Base-by-base conservation (phyloP, 1,284 basidiomycete genomes). In the Kalmanozyma brasiliensis region DNA sequence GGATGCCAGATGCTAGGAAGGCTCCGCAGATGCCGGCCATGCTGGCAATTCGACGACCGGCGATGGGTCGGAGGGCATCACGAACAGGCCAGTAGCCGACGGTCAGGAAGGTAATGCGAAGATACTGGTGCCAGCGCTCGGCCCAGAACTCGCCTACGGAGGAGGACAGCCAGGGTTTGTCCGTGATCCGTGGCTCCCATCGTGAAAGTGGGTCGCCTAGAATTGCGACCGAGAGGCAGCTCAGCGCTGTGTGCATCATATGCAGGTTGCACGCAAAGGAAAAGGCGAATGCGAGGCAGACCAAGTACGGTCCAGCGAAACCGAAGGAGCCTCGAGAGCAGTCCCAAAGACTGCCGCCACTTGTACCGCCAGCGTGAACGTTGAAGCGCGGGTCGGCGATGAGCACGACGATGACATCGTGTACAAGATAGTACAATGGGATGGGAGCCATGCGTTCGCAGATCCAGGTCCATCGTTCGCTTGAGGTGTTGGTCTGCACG, bases 41-140 rank as follows among this genome's bases (percentile, higher is more conserved):
- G 22, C 46, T 35, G 10, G 57, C 65, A 3, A 46, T 17, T 1
- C 35, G 29, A 26, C 42, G 30, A 13, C 63, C 55, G 2, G 52
- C 34, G 5, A 58, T n/a, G 7, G 44, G 45, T 13, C 16, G 19
- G 3, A 62, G 26, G 0, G 47, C 19, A 26, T 16, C 26, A 1
- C 47, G 34, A 13, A 66, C 44, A 0, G 68, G 68, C 46, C 48
- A 51, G 49, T 55, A 66, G 2, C 49, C 68, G 0, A 51, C 35
- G 6, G 51, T 56, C 40, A 66, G 48, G 16, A 71, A 71, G 3
- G 52, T 44, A n/a, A 34, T 10, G 6, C 68, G 53, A 11, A 73
- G 59, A 17, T 46, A 41, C 33, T 68, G 61, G 23, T 73, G 70
- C 66, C 70, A 73, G 2, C 66, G 49, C n/a, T 49, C 33, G 6